Conservation (phyloP, 1,139 yeast genomes). For the Hansenula lynferdii region DNA sequence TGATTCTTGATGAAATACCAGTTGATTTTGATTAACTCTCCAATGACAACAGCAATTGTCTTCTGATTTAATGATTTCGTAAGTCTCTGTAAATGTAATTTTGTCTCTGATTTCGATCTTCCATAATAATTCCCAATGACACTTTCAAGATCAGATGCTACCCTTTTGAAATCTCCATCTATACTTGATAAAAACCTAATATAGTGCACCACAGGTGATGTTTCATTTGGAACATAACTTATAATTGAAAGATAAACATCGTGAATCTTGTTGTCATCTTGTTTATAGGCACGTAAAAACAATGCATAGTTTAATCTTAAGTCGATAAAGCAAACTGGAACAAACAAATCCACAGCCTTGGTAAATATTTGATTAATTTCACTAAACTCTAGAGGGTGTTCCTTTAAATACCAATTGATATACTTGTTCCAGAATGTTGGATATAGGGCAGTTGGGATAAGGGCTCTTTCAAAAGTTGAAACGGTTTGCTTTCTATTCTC, state of each 20-base stretch:
- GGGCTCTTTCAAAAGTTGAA: constrained; percentile 53
- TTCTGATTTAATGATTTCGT: constrained; percentile 26
- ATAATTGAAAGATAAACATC: constrained; percentile 18
- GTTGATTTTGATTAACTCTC: constrained; percentile 32
- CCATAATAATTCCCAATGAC: constrained; percentile 20
- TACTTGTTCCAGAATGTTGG: constrained; percentile 56
- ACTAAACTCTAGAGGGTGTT: constrained; percentile 21
- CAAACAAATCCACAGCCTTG: constrained; percentile 39
- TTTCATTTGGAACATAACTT: constrained; percentile 7
- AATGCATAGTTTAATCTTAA: constrained; percentile 39
- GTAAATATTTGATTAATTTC: constrained; percentile 32
- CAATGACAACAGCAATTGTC: constrained; percentile 30
- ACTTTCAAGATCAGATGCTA: constrained; percentile 22
- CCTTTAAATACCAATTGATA: constrained; percentile 32
- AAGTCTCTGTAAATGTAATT: constrained; percentile 17
- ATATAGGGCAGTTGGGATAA: constrained; percentile 51
- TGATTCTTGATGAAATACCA: constrained; percentile 31
- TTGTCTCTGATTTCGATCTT: constrained; percentile 10
- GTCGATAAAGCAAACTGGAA: constrained; percentile 37
- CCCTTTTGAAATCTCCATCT: constrained; percentile 15
- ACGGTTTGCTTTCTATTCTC: constrained; percentile 21
- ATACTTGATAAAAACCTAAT: constrained; percentile 18
- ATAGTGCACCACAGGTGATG: constrained; percentile 18
- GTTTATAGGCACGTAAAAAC: constrained; percentile 15
- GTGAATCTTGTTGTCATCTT: constrained; percentile 14